Base-by-base conservation (phyloP, 306 rosid genomes). In the Macrotyloma uniflorum region DNA sequence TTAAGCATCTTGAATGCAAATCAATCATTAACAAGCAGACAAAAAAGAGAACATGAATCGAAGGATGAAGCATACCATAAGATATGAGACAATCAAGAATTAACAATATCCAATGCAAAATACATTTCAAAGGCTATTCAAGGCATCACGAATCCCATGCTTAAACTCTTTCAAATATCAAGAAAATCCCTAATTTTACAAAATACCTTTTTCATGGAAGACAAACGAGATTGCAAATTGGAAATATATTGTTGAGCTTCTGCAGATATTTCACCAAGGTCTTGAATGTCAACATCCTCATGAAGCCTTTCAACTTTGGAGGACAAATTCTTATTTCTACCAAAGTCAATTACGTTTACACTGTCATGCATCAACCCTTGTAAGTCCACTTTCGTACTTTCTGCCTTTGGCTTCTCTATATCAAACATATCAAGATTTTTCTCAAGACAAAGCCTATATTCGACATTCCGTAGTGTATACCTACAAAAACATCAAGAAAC, bases 391-490 rank as follows among this genome's bases (percentile, higher is more conserved):
- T 74, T 75, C 26, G 84, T 70, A 83, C 24, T 85, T 58, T 80
- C 90, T 26, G 75, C 63, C 75, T 46, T 83, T 71, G 82, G 84
- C 51, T 80, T 88, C 45, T 89, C 97, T 49, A 70, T 61, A 81
- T 87, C 96, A 72, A 72, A 70, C 57, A 80, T 67, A 75, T 88
- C 91, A 30, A 92, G 87, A 58, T 90, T 95, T 81, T 77, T 89
- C 84, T 95, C 97, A 20, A 92, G 89, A 70, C 96, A 95, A 71
- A 95, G 97, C 86, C 98, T 89, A 77, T 87, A 95, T 78, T 95
- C 98, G 58, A 95, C 98, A 86, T 95, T 95, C 15, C 93, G 91
- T 77, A 95, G 70, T 18, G 98, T 95, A 84, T 95, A 95, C 81
- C 98, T 95, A 86, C 67, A 86, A 80, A n/a, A 42, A 59, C 15